Conservation (phyloP, 768 basidiomycete species). For the Rhodotorula kratochvilovae region DNA sequence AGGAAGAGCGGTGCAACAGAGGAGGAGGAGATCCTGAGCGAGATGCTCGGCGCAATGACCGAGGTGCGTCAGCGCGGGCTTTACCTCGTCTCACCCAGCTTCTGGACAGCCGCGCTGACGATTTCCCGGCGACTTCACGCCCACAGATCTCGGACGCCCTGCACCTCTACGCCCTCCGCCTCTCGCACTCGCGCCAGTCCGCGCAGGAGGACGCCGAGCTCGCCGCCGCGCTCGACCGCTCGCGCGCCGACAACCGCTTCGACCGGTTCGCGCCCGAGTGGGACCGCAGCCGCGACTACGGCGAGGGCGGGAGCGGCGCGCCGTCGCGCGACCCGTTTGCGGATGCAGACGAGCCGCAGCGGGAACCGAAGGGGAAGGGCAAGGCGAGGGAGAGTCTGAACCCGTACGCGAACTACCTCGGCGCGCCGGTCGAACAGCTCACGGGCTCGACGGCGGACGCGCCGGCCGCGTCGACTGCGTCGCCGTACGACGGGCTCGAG, state of each 20-base stretch:
- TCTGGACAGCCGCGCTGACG: too few species aligned
- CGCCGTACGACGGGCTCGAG: constrained; percentile 13
- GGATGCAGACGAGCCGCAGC: neutral
- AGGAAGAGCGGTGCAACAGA: neutral
- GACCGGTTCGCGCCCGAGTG: neutral
- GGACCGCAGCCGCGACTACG: neutral
- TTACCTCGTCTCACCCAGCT: neutral
- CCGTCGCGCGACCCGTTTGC: too few species aligned
- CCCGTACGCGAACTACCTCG: constrained; percentile 14
- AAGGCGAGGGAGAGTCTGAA: constrained; percentile 2
- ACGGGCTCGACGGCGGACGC: neutral
- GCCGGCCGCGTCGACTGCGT: neutral
- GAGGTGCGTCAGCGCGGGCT: constrained; percentile 11
- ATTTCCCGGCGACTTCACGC: neutral
- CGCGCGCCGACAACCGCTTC: neutral
- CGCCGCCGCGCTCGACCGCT: constrained; percentile 5
- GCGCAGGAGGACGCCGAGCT: constrained; percentile 17
- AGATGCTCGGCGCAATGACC: constrained; percentile 14
- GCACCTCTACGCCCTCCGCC: neutral
- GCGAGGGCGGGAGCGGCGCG: constrained; percentile 19
- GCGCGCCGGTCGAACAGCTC: neutral
- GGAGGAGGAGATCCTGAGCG: constrained; percentile 25
- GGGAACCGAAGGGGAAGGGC: neutral
- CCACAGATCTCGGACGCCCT: constrained; percentile 31
- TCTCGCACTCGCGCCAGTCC: neutral